Conservation (phyloP, 495 filamentous ascomycete genomes). For the Lichina pygmaea region DNA sequence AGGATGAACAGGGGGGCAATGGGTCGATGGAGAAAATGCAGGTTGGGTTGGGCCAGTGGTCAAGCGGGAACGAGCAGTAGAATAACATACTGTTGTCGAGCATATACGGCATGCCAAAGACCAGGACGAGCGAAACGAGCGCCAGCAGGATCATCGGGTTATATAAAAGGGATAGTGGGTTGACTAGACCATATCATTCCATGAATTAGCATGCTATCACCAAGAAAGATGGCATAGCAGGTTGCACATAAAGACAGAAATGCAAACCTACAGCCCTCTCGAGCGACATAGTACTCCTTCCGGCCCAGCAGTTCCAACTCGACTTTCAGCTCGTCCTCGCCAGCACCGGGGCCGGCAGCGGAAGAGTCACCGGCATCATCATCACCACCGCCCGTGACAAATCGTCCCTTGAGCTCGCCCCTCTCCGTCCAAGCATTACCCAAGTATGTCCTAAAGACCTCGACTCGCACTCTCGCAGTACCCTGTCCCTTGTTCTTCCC, state of each 20-base stretch:
- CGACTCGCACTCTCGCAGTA: constrained; percentile 14
- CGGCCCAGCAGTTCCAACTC: constrained; percentile 30
- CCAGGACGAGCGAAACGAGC: constrained; percentile 48
- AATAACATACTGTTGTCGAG: constrained; percentile 71
- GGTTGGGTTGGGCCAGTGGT: not conserved
- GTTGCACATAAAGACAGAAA: not conserved
- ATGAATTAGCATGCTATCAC: not conserved
- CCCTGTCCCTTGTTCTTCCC: constrained; percentile 8
- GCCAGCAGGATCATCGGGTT: constrained; percentile 90
- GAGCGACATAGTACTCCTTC: constrained; percentile 40
- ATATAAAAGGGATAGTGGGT: constrained; percentile 46
- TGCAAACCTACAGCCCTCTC: constrained; percentile 37
- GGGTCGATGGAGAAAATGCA: not conserved
- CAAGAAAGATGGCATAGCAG: not conserved
- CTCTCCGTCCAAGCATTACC: constrained; percentile 72
- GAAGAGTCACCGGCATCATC: too few relatives aligned
- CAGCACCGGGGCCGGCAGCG: constrained; percentile 2
- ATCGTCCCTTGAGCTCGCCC: constrained; percentile 26
- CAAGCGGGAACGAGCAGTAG: not conserved
- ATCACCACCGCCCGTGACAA: not conserved
- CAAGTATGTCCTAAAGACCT: constrained; percentile 67
- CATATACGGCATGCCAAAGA: constrained; percentile 76
- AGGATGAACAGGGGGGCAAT: not conserved
- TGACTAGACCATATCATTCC: constrained; percentile 11
- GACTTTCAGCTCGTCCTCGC: constrained; percentile 12